Percentiles rank a stretch among this genome's conserved stretches.
Evolutionary conservation across 345 rosid species (phyloP).

Genomic region (Euphorbia tirucalli): DNA sequence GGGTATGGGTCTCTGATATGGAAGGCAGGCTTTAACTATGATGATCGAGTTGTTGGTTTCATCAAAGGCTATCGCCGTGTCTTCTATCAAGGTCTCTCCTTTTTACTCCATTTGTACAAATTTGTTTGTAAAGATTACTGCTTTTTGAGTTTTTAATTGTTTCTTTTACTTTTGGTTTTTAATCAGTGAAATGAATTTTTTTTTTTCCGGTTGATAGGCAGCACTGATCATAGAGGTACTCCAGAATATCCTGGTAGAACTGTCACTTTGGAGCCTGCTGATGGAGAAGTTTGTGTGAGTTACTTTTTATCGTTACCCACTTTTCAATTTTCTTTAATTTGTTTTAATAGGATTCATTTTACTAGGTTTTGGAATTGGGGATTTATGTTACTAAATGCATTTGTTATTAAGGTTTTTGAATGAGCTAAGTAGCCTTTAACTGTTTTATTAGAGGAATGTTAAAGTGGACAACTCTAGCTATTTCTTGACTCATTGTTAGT

Average conservation of each 20-base stretch:
- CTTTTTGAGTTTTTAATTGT: background rate
- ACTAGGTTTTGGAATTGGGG: no score
- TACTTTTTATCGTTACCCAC: no score
- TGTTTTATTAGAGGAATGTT: no score
- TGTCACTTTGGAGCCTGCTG: constrained; percentile 70
- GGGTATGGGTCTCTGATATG: constrained; percentile 85
- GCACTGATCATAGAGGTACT: constrained; percentile 93
- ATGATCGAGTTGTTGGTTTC: constrained; percentile 74
- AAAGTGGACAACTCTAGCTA: no score
- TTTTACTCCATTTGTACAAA: background rate
- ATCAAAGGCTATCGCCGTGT: constrained; percentile 81
- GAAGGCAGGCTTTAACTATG: constrained; percentile 74
- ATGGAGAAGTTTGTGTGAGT: constrained; percentile 74
- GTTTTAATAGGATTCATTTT: no score
- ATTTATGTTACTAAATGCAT: no score
- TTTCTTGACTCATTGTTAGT: no score
- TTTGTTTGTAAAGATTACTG: background rate
- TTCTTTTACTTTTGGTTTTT: background rate
- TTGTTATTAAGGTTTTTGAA: no score
- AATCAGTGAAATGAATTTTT: background rate
- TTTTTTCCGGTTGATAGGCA: constrained; percentile 41
- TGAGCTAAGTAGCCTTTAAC: no score
- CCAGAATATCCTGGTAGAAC: constrained; percentile 82
- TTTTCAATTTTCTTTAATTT: no score
- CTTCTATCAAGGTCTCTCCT: constrained; percentile 66